phyloP scores from a whole-genome alignment of 192 early-diverging fungal species.

The Backusella sp. region DNA sequence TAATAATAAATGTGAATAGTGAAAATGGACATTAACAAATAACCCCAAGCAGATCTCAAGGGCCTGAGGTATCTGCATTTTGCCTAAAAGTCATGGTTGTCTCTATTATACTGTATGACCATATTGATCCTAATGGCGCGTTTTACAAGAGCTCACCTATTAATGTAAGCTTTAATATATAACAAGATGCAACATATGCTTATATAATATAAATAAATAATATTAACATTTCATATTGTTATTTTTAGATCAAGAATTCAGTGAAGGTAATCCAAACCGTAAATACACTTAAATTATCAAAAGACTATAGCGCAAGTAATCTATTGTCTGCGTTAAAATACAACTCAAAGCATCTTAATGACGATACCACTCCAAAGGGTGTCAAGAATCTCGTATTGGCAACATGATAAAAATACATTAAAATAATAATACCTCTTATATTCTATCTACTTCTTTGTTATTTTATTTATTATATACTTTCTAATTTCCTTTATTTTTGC shows the following conservation, averaged over 20 bases:
- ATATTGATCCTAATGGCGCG: conserved; percentile 77
- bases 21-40: not conserved
- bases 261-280: conserved; percentile 38
- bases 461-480: conserved; percentile 1
- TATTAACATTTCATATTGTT: conserved; percentile 2
- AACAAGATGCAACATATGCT: conserved; percentile 1
- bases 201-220: not conserved
- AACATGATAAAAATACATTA: conserved; percentile 14
- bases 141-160: conserved; percentile 76
- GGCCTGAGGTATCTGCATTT: conserved; percentile 66
- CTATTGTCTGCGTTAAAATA: conserved; percentile 75
- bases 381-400: conserved; percentile 52
- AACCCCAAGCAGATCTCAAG: conserved; percentile 42
- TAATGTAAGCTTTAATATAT: conserved; percentile 58
- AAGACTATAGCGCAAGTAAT: conserved; percentile 42
- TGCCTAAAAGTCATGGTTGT: conserved; percentile 86
- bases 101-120: conserved; percentile 89
- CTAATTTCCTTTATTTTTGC: not conserved
- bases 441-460: not conserved
- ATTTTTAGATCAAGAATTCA: conserved; percentile 34
- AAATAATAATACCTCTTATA: conserved; percentile 3
- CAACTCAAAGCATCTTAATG: conserved; percentile 79
- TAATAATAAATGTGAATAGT: not conserved
- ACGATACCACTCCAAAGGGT: conserved; percentile 72
- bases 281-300: conserved; percentile 32